These are phyloP conservation scores for Syncephalastrum racemosum DNA, from an alignment of 371 early-diverging fungal genomes.

Conservation along the genomic window DNA sequence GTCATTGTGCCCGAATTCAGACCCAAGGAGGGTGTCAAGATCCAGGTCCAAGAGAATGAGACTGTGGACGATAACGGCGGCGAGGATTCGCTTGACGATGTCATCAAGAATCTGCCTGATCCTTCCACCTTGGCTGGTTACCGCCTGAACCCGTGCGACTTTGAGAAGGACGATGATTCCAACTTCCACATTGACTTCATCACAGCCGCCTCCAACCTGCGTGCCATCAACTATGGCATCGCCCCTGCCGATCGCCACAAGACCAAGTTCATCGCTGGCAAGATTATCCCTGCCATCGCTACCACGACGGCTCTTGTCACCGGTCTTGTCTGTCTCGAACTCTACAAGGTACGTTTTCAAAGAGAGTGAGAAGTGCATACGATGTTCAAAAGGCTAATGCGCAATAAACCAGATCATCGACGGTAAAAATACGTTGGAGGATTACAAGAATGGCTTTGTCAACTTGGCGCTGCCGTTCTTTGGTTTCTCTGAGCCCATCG, in stretches of 20 bases:
- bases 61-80: conserved; percentile 36
- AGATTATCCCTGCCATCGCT: conserved; percentile 99
- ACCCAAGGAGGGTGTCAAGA: conserved; percentile 94
- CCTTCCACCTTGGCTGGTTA: conserved; percentile 74
- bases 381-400: background rate
- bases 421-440: conserved; percentile 81
- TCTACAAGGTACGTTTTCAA: conserved; percentile 78
- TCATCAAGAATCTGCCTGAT: conserved; percentile 70
- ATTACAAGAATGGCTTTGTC: conserved; percentile 99
- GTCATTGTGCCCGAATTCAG: conserved; percentile 84
- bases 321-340: conserved; percentile 97
- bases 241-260: conserved; percentile 90
- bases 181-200: conserved; percentile 99
- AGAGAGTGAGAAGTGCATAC: conserved; percentile 12
- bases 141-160: conserved; percentile 85
- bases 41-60: conserved; percentile 93
- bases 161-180: conserved; percentile 99
- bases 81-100: conserved; percentile 65
- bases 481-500: conserved; percentile 98
- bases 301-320: conserved; percentile 99
- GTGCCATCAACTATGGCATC: conserved; percentile 97
- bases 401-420: conserved; percentile 55
- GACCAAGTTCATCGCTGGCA: conserved; percentile 99
- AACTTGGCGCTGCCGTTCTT: conserved; percentile 99
- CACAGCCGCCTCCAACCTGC: conserved; percentile 96